Evolutionary conservation across 192 early-diverging fungal species (phyloP).

Genomic region (Coemansia aciculifera): DNA sequence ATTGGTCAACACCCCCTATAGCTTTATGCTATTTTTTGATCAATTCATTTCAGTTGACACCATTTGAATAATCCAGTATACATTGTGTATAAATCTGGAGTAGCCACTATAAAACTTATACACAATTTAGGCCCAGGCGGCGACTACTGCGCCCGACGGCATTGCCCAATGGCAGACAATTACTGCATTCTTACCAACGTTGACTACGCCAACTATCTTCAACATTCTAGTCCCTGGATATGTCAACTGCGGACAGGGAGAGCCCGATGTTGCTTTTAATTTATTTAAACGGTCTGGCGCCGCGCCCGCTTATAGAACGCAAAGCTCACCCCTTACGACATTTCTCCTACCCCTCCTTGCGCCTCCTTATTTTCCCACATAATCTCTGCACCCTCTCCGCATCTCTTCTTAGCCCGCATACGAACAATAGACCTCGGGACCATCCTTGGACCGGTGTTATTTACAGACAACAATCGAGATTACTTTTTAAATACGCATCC

Average conservation of each 20-base stretch:
- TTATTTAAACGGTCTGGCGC: background rate
- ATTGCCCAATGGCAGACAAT: too few relatives aligned
- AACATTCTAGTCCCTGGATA: slow-evolving; percentile 6
- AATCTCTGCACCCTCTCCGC: slow-evolving; percentile 6
- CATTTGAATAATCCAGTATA: too few relatives aligned
- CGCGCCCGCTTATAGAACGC: background rate
- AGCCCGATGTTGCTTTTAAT: background rate
- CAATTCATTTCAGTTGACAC: too few relatives aligned
- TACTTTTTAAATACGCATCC: slow-evolving; percentile 2
- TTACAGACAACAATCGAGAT: slow-evolving; percentile 7
- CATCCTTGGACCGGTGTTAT: slow-evolving; percentile 5
- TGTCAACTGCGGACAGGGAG: background rate
- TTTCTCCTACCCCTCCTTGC: background rate
- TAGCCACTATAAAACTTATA: too few relatives aligned
- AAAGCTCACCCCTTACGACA: background rate
- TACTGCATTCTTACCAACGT: slow-evolving; percentile 7
- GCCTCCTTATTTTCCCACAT: slow-evolving; percentile 1
- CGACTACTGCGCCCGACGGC: background rate
- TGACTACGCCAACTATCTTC: background rate
- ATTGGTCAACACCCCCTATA: too few relatives aligned
- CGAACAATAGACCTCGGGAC: slow-evolving; percentile 2
- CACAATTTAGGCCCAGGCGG: background rate
- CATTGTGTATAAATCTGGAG: too few relatives aligned
- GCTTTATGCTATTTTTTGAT: too few relatives aligned
- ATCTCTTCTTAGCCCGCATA: background rate